phyloP scores from a whole-genome alignment of 2,329 filamentous ascomycete species.

The Stachybotrys chartarum region DNA sequence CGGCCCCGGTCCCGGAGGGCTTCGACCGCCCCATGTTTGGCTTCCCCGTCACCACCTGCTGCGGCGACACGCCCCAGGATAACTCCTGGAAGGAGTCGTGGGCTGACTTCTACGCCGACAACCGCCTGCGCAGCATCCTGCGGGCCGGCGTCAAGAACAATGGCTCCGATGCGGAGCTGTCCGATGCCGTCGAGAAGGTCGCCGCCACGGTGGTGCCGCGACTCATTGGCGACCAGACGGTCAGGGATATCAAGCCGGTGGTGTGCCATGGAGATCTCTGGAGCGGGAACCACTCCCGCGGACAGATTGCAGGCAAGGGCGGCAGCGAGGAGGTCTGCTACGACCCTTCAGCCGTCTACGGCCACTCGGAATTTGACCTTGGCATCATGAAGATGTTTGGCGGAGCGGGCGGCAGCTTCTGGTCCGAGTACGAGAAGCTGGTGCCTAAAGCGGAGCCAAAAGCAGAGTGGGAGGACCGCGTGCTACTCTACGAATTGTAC shows the following conservation, averaged over 20 bases:
- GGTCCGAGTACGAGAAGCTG: conserved; percentile 67
- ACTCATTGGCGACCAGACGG: conserved; percentile 61
- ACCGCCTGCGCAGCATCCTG: conserved; percentile 62
- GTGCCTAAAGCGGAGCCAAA: conserved; percentile 75
- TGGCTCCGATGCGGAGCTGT: conserved; percentile 56
- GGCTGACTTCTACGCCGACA: conserved; percentile 80
- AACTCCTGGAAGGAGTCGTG: conserved; percentile 69
- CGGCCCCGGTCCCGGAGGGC: conserved; percentile 58
- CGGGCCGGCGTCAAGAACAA: conserved; percentile 50
- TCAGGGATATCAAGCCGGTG: conserved; percentile 64
- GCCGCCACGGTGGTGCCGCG: conserved; percentile 62
- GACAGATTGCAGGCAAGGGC: conserved; percentile 49
- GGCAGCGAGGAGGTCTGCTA: conserved; percentile 69
- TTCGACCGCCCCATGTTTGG: conserved; percentile 62
- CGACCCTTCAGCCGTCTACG: conserved; percentile 76
- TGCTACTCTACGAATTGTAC: conserved; percentile 80
- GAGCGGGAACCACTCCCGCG: conserved; percentile 73
- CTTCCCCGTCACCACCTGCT: conserved; percentile 79
- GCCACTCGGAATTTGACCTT: conserved; percentile 82
- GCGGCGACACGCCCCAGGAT: conserved; percentile 75
- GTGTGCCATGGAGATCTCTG: conserved; percentile 90
- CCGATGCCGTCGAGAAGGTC: conserved; percentile 56
- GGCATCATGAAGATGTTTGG: conserved; percentile 98
- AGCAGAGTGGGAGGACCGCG: conserved; percentile 77
- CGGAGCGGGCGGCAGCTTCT: conserved; percentile 67